A percentile compares a stretch with the other conserved stretches of the same genome.
phyloP scores from a whole-genome alignment of 305 asterid species.

The Solanum hybrid region DNA sequence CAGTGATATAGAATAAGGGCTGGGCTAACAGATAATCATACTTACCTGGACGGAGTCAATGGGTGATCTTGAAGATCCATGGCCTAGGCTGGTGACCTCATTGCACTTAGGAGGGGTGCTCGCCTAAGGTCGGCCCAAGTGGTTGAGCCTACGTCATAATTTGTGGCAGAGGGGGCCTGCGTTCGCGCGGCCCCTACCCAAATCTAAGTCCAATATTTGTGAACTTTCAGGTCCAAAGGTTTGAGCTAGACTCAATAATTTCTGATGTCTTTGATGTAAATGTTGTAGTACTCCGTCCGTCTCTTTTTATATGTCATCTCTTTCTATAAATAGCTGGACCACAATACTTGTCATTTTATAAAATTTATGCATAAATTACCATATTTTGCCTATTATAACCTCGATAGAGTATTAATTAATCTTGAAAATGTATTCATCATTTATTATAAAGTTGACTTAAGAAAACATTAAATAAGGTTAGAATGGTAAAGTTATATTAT shows the following conservation, averaged over 20 bases:
- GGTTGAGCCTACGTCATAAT: slow-evolving; percentile 27
- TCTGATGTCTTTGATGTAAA: background rate
- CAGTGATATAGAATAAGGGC: background rate
- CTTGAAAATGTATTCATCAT: no score
- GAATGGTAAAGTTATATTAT: no score
- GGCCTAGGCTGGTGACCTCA: slow-evolving; percentile 30
- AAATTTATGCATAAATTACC: no score
- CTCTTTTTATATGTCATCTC: no score
- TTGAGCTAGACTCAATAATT: background rate
- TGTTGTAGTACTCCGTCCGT: no score
- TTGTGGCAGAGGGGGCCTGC: slow-evolving; percentile 30
- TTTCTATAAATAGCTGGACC: no score
- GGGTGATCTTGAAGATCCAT: slow-evolving; percentile 28
- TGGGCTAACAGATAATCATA: background rate
- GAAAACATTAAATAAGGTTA: no score
- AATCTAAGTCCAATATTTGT: background rate
- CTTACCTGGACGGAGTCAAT: slow-evolving; percentile 38
- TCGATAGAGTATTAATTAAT: no score
- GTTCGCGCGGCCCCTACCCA: slow-evolving; percentile 29
- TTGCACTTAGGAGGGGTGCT: slow-evolving; percentile 27
- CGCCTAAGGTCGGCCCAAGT: slow-evolving; percentile 20
- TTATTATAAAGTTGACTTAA: no score
- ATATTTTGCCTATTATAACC: no score
- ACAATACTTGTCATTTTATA: no score
- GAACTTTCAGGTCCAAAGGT: no score